Conservation (phyloP, 2,329 filamentous ascomycete species). For the Keithomyces neogunnii region DNA sequence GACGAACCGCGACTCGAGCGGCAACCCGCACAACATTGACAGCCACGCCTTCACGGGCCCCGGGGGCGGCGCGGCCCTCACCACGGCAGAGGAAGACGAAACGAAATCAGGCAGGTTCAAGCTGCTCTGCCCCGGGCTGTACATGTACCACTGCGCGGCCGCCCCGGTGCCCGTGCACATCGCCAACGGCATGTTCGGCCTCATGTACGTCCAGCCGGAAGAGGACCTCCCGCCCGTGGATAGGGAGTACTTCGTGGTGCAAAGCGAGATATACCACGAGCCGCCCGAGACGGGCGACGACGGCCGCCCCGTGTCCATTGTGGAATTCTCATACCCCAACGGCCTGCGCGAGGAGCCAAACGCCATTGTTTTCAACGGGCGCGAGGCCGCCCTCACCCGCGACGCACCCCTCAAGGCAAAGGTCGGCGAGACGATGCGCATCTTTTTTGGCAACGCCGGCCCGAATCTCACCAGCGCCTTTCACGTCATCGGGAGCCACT, state of each 20-base stretch:
- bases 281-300: slow-evolving; percentile 22
- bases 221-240: slow-evolving; percentile 20
- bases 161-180: slow-evolving; percentile 27
- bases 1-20: slow-evolving; percentile 22
- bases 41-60: slow-evolving; percentile 23
- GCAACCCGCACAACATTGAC: slow-evolving; percentile 27
- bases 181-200: slow-evolving; percentile 27
- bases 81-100: slow-evolving; percentile 22
- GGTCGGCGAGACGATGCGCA: slow-evolving; percentile 20
- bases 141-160: slow-evolving; percentile 25
- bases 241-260: slow-evolving; percentile 27
- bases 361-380: slow-evolving; percentile 24
- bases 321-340: slow-evolving; percentile 26
- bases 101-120: slow-evolving; percentile 22
- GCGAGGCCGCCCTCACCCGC: slow-evolving; percentile 21
- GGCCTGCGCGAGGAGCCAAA: slow-evolving; percentile 22
- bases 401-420: slow-evolving; percentile 21
- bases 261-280: slow-evolving; percentile 28
- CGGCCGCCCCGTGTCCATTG: slow-evolving; percentile 17
- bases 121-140: slow-evolving; percentile 21
- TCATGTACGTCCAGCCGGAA: slow-evolving; percentile 26
- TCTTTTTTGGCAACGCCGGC: slow-evolving; percentile 26
- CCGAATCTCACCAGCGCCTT: slow-evolving; percentile 25
- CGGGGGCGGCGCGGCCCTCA: slow-evolving; percentile 23
- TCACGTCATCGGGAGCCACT: slow-evolving; percentile 25